These are phyloP conservation scores for Globisporangium alternatum DNA, from an alignment of 352 stramenopile genomes.

Conservation along the genomic window DNA sequence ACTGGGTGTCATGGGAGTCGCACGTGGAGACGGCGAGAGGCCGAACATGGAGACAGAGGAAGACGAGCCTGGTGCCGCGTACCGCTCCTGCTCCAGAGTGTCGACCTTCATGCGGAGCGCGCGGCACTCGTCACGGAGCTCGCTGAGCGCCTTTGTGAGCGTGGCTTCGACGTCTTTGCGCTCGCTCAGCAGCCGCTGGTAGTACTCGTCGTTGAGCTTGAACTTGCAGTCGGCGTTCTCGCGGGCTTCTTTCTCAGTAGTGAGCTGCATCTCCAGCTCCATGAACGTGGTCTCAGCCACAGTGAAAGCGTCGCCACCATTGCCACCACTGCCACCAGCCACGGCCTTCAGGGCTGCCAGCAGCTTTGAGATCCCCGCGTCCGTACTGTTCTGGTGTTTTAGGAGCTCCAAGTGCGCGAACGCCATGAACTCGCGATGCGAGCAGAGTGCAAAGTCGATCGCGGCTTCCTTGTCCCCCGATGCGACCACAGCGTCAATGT, in stretches of 20 bases:
- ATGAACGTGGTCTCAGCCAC: slow-evolving; percentile 32
- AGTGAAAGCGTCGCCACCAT: slow-evolving; percentile 22
- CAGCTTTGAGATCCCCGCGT: slow-evolving; percentile 25
- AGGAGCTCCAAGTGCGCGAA: slow-evolving; percentile 37
- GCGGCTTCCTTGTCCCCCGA: slow-evolving; percentile 36
- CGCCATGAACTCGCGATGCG: slow-evolving; percentile 59
- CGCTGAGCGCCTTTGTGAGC: slow-evolving; percentile 31
- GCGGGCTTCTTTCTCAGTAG: slow-evolving; percentile 24
- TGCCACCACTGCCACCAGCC: slow-evolving; percentile 12
- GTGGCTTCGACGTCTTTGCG: slow-evolving; percentile 50
- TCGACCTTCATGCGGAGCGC: slow-evolving; percentile 37
- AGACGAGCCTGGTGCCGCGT: slow-evolving; percentile 10
- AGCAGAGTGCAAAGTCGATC: slow-evolving; percentile 53
- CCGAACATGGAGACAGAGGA: slow-evolving; percentile 1
- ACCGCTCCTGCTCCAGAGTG: slow-evolving; percentile 34
- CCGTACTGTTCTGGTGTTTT: slow-evolving; percentile 23
- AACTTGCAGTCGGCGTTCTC: slow-evolving; percentile 36
- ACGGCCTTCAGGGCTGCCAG: slow-evolving; percentile 27
- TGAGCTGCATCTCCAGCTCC: slow-evolving; percentile 42
- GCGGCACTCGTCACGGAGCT: slow-evolving; percentile 37
- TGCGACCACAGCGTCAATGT: slow-evolving; percentile 17
- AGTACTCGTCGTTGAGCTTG: slow-evolving; percentile 42
- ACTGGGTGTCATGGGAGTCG: slow-evolving; percentile 11
- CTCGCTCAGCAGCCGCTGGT: slow-evolving; percentile 41
- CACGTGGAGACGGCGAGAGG: slow-evolving; percentile 10